Percentiles rank a stretch among this genome's conserved stretches.
Conservation (phyloP, 2,329 filamentous ascomycete species). For the Polytolypa hystricis region DNA sequence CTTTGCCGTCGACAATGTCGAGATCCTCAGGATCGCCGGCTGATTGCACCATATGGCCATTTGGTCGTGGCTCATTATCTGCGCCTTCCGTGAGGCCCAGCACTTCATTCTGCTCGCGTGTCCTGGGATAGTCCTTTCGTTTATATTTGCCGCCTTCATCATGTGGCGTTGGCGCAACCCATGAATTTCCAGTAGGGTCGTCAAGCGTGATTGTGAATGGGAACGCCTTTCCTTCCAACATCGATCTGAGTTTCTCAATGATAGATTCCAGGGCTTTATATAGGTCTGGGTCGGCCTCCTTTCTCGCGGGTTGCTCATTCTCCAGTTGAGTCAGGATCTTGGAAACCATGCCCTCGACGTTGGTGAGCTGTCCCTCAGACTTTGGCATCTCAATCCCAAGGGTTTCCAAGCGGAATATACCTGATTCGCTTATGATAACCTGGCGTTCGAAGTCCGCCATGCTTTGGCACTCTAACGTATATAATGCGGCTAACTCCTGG, state of each 20-base stretch:
- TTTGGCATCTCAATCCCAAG: conserved; percentile 87
- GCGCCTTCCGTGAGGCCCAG: conserved; percentile 57
- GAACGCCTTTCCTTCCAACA: conserved; percentile 66
- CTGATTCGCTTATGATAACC: conserved; percentile 85
- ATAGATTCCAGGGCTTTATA: conserved; percentile 67
- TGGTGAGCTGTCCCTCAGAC: conserved; percentile 82
- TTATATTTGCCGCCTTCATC: conserved; percentile 80
- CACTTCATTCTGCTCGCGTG: conserved; percentile 71
- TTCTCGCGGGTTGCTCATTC: conserved; percentile 70
- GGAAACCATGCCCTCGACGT: conserved; percentile 76
- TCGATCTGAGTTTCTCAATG: conserved; percentile 60
- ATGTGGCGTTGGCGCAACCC: conserved; percentile 73
- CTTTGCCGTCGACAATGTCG: conserved; percentile 83
- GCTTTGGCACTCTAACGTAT: conserved; percentile 65
- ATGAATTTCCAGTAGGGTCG: conserved; percentile 90
- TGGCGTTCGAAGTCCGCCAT: conserved; percentile 69
- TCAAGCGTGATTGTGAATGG: conserved; percentile 84
- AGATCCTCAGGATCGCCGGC: conserved; percentile 54
- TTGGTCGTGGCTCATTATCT: conserved; percentile 20
- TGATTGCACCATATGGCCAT: conserved; percentile 16
- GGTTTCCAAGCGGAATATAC: conserved; percentile 76
- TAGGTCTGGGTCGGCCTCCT: conserved; percentile 64
- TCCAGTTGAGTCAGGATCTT: conserved; percentile 72
- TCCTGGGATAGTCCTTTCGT: conserved; percentile 73
- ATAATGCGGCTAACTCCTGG: conserved; percentile 76